Evolutionary conservation across 2,329 filamentous ascomycete genomes (phyloP).

Genomic region (Xylaria polymorpha): DNA sequence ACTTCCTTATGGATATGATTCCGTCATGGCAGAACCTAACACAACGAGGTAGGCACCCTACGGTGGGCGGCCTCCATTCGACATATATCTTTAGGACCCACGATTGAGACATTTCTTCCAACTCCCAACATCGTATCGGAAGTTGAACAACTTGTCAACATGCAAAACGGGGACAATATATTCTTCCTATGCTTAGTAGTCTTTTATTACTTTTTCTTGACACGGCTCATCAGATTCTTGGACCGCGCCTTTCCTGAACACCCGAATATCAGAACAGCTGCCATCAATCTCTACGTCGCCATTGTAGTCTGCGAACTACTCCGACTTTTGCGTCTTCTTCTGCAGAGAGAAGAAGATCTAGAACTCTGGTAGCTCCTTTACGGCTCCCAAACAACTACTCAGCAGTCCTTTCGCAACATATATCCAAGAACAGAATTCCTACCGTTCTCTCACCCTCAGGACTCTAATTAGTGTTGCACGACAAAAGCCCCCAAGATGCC

Average conservation of each 20-base stretch:
- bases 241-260: too few relatives aligned
- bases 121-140: neutral
- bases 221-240: neutral
- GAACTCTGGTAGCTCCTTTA: neutral
- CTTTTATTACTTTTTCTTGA: neutral
- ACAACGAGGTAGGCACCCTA: neutral
- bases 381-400: neutral
- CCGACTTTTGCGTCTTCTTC: neutral
- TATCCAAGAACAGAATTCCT: neutral
- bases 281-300: too few relatives aligned
- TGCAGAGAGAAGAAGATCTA: neutral
- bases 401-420: neutral
- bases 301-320: too few relatives aligned
- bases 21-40: neutral
- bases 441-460: neutral
- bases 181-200: neutral
- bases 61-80: neutral
- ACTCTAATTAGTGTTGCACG: neutral
- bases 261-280: too few relatives aligned
- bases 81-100: neutral
- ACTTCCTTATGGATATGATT: neutral
- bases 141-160: neutral
- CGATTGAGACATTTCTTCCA: neutral
- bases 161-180: neutral
- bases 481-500: neutral